phyloP scores from a whole-genome alignment of 2,329 filamentous ascomycete genomes.

The Epichloe typhina region DNA sequence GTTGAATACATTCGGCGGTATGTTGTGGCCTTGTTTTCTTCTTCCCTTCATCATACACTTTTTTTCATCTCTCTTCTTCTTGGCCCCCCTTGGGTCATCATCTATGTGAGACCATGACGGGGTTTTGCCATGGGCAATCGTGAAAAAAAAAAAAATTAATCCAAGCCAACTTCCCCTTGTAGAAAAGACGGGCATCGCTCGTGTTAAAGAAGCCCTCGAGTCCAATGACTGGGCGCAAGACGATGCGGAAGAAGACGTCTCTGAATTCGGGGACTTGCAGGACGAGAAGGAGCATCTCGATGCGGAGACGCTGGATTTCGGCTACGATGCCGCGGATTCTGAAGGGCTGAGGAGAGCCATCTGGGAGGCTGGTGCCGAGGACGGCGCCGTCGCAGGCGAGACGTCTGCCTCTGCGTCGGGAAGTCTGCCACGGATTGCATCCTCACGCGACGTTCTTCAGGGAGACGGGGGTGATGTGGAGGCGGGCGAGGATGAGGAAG shows the following conservation, averaged over 20 bases:
- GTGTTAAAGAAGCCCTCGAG: constrained; percentile 48
- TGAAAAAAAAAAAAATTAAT: too few relatives aligned
- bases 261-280: constrained; percentile 20
- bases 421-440: too few relatives aligned
- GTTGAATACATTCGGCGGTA: constrained; percentile 48
- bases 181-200: constrained; percentile 46
- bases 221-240: constrained; percentile 49
- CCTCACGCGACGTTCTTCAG: too few relatives aligned
- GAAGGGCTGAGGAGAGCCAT: constrained; percentile 39
- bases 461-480: too few relatives aligned
- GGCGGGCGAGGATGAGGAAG: constrained; percentile 11
- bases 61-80: background rate
- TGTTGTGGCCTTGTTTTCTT: constrained; percentile 8
- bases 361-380: constrained; percentile 26
- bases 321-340: constrained; percentile 39
- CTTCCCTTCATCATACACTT: too few relatives aligned
- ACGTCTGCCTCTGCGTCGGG: too few relatives aligned
- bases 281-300: constrained; percentile 23
- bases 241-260: constrained; percentile 10
- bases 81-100: background rate
- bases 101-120: background rate
- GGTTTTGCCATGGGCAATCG: too few relatives aligned
- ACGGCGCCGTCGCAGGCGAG: background rate
- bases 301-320: constrained; percentile 36
- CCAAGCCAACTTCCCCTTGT: too few relatives aligned